Evolutionary conservation across 2,329 filamentous ascomycete species (phyloP), one percentile per base, ranked within the genome.

Genomic region (Scedosporium minutisporum): DNA sequence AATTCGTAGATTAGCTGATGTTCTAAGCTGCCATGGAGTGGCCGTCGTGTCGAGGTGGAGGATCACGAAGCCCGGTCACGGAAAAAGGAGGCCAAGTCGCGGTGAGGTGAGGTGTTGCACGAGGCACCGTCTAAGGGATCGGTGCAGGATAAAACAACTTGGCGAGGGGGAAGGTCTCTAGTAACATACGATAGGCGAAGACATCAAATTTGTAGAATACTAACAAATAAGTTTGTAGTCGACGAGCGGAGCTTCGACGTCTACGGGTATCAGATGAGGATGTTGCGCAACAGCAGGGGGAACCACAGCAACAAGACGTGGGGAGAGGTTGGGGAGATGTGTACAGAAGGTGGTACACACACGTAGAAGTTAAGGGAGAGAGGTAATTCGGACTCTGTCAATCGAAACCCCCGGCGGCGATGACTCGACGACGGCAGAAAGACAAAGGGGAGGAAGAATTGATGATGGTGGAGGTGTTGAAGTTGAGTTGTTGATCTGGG

Each of bases 101-200:
- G 53, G 23, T 38, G 41, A 60, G 29, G 38, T 41, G 33, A 38
- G 33, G 33, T 61, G 59, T 38, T 53, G 59, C 10, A 58, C 25
- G 44, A 41, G 10, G 38, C 21, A 51, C 18, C 23, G 25, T 42
- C 18, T 23, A 16, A 61, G 58, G 58, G 18, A 21, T 18, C 38
- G 4, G 23, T 10, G 59, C 25, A 61, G 59, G 7, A n/a, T 18
- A 29, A 46, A 48, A 23, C 27, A n/a, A 21, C 14, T 27, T 10
- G 12, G 41, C 23, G n/a, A 61, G 61, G 51, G 59, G 57, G 46
- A 23, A 57, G 57, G 48, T 25, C n/a, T 27, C 25, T 61, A 38
- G 42, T 25, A 57, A 74, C 72, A 61, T 74, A 74, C 71, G 66
- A 71, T 68, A 66, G 70, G 65, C 63, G 72, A 73, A 65, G 70